A percentile compares a stretch with the other conserved stretches of the same genome.
phyloP scores from a whole-genome alignment of 257 asterid species.

The Parsonsia alboflavescens region DNA sequence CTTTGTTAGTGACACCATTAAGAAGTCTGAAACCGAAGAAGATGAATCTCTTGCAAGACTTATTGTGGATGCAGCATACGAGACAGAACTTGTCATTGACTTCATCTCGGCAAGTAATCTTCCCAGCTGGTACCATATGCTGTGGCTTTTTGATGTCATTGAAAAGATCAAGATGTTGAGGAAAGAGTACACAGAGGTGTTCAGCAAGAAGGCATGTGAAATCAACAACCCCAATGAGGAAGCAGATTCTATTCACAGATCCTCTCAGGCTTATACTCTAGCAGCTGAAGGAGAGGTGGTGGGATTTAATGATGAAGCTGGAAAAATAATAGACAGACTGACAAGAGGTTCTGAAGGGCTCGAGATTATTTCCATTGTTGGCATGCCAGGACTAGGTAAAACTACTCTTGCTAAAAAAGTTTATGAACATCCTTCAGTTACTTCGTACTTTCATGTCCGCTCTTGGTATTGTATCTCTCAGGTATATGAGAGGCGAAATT shows the following conservation, averaged over 20 bases:
- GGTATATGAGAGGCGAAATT: neutral
- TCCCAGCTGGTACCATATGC: constrained; percentile 1
- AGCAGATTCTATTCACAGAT: no score
- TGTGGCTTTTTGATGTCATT: neutral
- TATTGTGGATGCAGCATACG: neutral
- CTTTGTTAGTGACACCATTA: neutral
- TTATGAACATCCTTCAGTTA: neutral
- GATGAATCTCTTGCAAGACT: neutral
- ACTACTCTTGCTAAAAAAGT: constrained; percentile 7
- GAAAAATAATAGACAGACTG: neutral
- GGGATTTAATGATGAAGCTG: constrained; percentile 5
- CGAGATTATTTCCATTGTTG: constrained; percentile 6
- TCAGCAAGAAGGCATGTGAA: neutral
- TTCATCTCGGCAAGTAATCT: neutral
- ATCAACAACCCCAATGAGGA: neutral
- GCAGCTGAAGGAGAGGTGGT: neutral
- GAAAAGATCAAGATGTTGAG: neutral
- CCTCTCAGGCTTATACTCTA: neutral
- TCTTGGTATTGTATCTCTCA: constrained; percentile 9
- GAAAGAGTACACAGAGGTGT: neutral
- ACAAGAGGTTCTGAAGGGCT: neutral
- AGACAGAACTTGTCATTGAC: neutral
- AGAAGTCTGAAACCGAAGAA: neutral
- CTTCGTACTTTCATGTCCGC: neutral
- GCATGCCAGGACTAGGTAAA: constrained; percentile 8